Conservation (phyloP, 1,284 basidiomycete species). For the Ustilago esculenta region DNA sequence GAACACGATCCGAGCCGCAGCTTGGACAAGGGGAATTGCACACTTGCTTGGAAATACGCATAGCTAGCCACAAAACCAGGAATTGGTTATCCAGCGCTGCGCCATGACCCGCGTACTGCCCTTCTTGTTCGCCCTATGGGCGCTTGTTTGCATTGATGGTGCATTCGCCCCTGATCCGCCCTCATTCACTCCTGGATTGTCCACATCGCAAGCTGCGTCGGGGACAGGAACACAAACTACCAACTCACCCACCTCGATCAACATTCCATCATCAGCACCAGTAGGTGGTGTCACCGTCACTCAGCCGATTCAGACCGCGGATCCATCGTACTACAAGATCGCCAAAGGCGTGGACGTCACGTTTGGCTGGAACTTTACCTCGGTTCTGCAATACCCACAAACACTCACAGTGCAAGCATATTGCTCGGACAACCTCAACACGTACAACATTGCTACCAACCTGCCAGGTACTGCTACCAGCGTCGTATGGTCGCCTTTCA, state of each 20-base stretch:
- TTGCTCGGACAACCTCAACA: conserved; percentile 61
- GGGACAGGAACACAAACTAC: conserved; percentile 10
- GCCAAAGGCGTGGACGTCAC: conserved; percentile 60
- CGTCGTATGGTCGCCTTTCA: conserved; percentile 63
- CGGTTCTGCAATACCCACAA: conserved; percentile 51
- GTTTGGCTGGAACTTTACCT: conserved; percentile 66
- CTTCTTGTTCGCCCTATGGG: conserved; percentile 27
- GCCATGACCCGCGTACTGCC: conserved; percentile 18
- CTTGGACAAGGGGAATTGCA: too few species aligned
- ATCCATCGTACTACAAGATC: conserved; percentile 66
- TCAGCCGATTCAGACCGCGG: conserved; percentile 60
- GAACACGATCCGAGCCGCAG: too few species aligned
- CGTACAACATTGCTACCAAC: conserved; percentile 60
- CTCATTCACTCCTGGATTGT: conserved; percentile 26
- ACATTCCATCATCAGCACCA: conserved; percentile 54
- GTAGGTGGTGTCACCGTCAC: conserved; percentile 64
- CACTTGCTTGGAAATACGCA: too few species aligned
- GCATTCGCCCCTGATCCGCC: conserved; percentile 37
- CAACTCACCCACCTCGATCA: conserved; percentile 12
- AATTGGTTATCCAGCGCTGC: too few species aligned
- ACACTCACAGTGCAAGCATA: conserved; percentile 59
- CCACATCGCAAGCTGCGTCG: conserved; percentile 3
- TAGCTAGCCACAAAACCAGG: too few species aligned
- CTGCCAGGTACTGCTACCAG: conserved; percentile 57
- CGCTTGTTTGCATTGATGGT: conserved; percentile 15